Evolutionary conservation across 192 early-diverging fungal genomes (phyloP), one percentile per base, ranked within the genome.

Genomic region (Phycomyces nitens): DNA sequence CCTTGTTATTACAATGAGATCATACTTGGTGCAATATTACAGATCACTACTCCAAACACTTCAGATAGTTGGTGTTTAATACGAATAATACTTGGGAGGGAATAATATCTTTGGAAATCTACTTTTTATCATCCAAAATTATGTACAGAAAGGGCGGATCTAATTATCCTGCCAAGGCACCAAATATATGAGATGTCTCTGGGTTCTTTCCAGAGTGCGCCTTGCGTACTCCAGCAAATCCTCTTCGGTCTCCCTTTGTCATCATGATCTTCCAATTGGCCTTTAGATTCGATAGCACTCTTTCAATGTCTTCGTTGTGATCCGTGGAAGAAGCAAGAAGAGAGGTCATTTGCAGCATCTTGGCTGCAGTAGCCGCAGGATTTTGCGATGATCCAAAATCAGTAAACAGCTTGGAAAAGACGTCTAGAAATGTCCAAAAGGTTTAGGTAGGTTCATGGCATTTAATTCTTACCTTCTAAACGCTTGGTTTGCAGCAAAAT

Each of bases 301-400:
- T 58, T 53, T 82, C 84, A 59, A 85, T 81, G 21, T 75, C 62
- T 27, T 65, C 44, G 57, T 83, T 80, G 22, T 80, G 74, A 9
- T 75, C 74, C 3, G 78, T 74, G 16, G 81, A 74, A 23, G 82
- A 82, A 0, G 81, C 79, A n/a, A 88, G 47, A 21, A 90, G 64
- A 18, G 77, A 82, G 0, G 86, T 85, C 88, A 90, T 90, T 65
- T 90, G 88, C 18, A 90, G 58, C 80, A 90, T 82, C 15, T 84
- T 80, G 40, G 85, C 78, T 15, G 85, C 85, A 11, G 84, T 85
- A 15, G 87, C 86, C 18, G 81, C 74, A 7, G 84, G 77, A 16
- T 84, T 84, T 41, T 84, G 80, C 15, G 81, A 80, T 1, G 82
- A 83, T 59, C 86, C 86, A 70, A 87, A 82, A 52, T 86, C 86